A percentile compares a stretch with the other conserved stretches of the same genome.
Conservation (phyloP, 495 filamentous ascomycete species). For the Xylaria flabelliformis region DNA sequence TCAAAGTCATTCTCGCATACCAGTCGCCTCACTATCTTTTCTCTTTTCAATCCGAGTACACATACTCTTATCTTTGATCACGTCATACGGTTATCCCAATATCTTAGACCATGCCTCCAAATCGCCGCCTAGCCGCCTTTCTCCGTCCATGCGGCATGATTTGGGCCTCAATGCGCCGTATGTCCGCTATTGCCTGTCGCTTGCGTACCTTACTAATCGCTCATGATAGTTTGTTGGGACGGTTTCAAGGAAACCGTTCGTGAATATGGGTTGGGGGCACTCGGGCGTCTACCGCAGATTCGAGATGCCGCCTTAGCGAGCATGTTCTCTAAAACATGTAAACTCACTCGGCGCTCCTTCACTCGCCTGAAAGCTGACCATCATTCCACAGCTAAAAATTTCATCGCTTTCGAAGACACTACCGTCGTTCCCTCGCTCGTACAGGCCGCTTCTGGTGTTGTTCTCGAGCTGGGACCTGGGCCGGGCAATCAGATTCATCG, state of each 20-base stretch:
- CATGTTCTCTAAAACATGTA: not conserved
- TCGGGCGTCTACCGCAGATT: not conserved
- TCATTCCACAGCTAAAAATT: not conserved
- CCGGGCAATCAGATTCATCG: not conserved
- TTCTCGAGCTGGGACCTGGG: not conserved
- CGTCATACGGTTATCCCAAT: no score
- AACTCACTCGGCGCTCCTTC: not conserved
- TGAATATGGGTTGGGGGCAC: not conserved
- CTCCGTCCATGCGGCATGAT: not conserved
- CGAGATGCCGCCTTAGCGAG: not conserved
- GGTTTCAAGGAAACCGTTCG: not conserved
- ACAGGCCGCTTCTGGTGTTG: not conserved
- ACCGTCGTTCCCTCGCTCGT: not conserved
- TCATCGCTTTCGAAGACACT: not conserved
- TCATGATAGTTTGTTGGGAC: not conserved
- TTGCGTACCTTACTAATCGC: not conserved
- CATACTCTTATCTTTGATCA: no score
- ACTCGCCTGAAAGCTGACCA: no score
- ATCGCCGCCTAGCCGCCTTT: not conserved
- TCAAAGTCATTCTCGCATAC: no score
- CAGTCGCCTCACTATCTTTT: no score
- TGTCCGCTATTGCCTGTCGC: not conserved
- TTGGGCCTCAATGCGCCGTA: not conserved
- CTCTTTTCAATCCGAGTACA: no score
- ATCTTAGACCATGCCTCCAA: not conserved